A percentile compares a stretch with the other conserved stretches of the same genome.
These are phyloP conservation scores for Claviceps maximensis DNA, from an alignment of 2,329 filamentous ascomycete species.

Conservation along the genomic window DNA sequence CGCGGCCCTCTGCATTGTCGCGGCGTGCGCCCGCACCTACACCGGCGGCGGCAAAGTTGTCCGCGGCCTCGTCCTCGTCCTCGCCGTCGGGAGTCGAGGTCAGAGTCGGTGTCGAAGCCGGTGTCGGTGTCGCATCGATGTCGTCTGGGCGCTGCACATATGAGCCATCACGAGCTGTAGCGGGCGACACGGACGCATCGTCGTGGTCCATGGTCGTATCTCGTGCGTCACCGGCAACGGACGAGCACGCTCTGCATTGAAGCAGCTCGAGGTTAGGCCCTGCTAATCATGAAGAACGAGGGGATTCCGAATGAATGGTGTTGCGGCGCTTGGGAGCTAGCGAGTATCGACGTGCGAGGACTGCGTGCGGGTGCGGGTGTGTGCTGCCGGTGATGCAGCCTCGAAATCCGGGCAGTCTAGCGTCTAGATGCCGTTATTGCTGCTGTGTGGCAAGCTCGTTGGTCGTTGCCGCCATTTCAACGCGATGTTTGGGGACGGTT, in stretches of 20 bases:
- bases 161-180: conserved; percentile 15
- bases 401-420: not conserved
- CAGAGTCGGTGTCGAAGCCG: not conserved
- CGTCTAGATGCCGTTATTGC: not conserved
- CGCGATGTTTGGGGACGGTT: not conserved
- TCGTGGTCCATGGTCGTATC: conserved; percentile 39
- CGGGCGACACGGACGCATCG: conserved; percentile 27
- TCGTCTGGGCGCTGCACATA: conserved; percentile 3
- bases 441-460: not conserved
- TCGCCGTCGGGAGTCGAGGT: conserved; percentile 6
- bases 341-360: not conserved
- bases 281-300: conserved; percentile 14
- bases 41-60: not conserved
- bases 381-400: not conserved
- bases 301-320: not conserved
- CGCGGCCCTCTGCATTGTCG: conserved; percentile 6
- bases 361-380: not conserved
- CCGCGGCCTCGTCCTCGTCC: not conserved
- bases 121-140: conserved; percentile 5
- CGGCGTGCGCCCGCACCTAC: not conserved
- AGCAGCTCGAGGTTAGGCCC: conserved; percentile 13
- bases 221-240: conserved; percentile 19
- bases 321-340: not conserved
- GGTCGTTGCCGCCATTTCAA: not conserved
- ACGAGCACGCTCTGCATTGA: conserved; percentile 17